phyloP scores from a whole-genome alignment of 192 early-diverging fungal genomes.

The Umbelopsis ramanniana region DNA sequence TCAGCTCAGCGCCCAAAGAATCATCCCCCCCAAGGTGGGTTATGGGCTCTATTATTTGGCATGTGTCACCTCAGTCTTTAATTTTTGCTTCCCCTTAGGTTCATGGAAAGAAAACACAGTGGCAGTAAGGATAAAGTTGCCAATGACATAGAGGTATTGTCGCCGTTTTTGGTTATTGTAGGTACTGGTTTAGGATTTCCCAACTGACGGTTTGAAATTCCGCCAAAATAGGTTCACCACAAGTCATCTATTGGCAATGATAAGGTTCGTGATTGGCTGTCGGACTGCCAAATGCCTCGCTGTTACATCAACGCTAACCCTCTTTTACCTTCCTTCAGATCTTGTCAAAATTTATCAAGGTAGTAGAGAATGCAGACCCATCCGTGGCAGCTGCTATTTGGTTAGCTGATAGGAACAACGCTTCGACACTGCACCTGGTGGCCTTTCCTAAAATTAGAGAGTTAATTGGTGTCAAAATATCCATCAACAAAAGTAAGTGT shows the following conservation, averaged over 20 bases:
- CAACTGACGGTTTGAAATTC: not conserved
- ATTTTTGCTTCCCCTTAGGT: not conserved
- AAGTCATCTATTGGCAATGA: not conserved
- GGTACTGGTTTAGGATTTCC: not conserved
- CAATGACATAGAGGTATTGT: not conserved
- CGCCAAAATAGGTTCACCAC: not conserved
- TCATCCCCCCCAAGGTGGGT: not conserved
- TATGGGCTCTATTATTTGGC: too few relatives aligned
- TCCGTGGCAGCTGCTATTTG: not conserved
- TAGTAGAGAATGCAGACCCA: not conserved
- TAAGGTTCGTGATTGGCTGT: slow-evolving; percentile 1
- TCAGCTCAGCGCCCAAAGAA: not conserved
- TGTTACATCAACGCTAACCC: not conserved
- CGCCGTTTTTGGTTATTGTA: not conserved
- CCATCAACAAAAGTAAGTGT: not conserved
- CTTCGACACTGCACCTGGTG: not conserved
- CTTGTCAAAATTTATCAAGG: slow-evolving; percentile 14
- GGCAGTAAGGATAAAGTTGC: not conserved
- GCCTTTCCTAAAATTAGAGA: slow-evolving; percentile 1
- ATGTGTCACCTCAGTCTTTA: not conserved
- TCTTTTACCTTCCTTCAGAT: not conserved
- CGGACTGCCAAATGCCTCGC: not conserved
- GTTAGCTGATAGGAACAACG: not conserved
- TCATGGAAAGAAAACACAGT: slow-evolving; percentile 4
- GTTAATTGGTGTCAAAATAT: slow-evolving; percentile 1